These are phyloP conservation scores for Xerocomus brunneocitrinus DNA, from an alignment of 768 basidiomycete genomes.

Conservation along the genomic window DNA sequence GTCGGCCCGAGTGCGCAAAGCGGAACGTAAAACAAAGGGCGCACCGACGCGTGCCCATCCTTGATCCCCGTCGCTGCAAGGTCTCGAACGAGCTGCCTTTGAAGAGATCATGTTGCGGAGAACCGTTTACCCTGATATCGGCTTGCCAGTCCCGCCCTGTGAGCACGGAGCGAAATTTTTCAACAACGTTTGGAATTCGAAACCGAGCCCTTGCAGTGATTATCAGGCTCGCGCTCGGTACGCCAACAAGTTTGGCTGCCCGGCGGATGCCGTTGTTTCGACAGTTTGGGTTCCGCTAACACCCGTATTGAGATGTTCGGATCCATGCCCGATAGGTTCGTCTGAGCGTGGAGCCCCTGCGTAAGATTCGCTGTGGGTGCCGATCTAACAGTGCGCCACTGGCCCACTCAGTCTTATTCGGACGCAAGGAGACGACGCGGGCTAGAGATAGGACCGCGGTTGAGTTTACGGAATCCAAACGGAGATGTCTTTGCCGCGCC, in stretches of 20 bases:
- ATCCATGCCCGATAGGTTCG: background rate
- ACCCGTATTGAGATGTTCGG: background rate
- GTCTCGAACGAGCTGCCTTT: background rate
- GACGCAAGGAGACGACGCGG: background rate
- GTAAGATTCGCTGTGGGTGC: background rate
- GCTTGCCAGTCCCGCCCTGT: background rate
- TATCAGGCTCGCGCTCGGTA: background rate
- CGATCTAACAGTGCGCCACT: background rate
- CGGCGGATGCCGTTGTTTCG: slow-evolving; percentile 6
- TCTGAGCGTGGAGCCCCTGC: background rate
- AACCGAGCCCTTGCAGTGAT: background rate
- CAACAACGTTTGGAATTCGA: background rate
- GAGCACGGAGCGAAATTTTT: background rate
- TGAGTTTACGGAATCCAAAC: slow-evolving; percentile 15
- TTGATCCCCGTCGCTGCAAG: background rate
- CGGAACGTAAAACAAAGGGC: slow-evolving; percentile 21
- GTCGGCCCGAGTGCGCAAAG: background rate
- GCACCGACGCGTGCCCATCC: slow-evolving; percentile 18
- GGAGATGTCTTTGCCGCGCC: slow-evolving; percentile 2
- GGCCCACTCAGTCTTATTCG: background rate
- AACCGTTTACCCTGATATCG: background rate
- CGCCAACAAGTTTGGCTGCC: background rate
- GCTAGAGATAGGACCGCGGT: background rate
- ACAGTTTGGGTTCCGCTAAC: background rate
- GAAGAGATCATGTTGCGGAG: background rate